These are phyloP conservation scores for Fraxinus albicans DNA, from an alignment of 305 asterid genomes.

Conservation along the genomic window DNA sequence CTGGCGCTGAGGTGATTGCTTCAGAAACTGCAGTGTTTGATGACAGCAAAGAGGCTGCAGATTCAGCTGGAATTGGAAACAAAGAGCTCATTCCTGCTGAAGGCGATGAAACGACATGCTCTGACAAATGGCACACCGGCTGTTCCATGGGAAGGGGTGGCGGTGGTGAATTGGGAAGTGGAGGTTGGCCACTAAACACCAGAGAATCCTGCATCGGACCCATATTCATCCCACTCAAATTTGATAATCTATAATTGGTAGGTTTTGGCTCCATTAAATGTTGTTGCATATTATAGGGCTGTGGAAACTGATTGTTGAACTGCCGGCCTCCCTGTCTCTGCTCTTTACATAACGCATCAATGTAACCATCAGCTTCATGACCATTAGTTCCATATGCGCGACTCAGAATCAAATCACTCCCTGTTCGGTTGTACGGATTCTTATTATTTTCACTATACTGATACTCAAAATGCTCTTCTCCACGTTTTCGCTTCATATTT, in stretches of 20 bases:
- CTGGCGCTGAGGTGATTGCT: conserved; percentile 26
- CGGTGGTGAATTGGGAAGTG: conserved; percentile 72
- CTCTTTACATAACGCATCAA: conserved; percentile 27
- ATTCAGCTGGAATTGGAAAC: conserved; percentile 39
- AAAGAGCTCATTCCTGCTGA: conserved; percentile 43
- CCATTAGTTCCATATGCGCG: conserved; percentile 33
- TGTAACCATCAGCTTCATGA: conserved; percentile 30
- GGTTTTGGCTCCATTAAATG: conserved; percentile 34
- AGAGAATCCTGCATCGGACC: conserved; percentile 20
- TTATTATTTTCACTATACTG: conserved; percentile 22
- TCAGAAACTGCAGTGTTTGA: conserved; percentile 46
- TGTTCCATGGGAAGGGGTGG: conserved; percentile 63
- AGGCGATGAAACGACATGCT: conserved; percentile 38
- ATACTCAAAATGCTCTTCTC: conserved; percentile 30
- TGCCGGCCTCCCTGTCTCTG: conserved; percentile 29
- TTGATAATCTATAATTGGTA: conserved; percentile 27
- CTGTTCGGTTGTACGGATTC: conserved; percentile 27
- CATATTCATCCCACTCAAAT: conserved; percentile 23
- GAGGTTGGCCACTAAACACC: conserved; percentile 49
- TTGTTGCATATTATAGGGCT: conserved; percentile 29
- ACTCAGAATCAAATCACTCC: conserved; percentile 27
- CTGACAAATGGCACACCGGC: conserved; percentile 37
- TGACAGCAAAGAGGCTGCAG: conserved; percentile 42
- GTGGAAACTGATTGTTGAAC: conserved; percentile 29
- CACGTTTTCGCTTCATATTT: conserved; percentile 22